Evolutionary conservation across 208 protist species (phyloP), one percentile per base, ranked within the genome.

Genomic region (Leishmania tarentolae): DNA sequence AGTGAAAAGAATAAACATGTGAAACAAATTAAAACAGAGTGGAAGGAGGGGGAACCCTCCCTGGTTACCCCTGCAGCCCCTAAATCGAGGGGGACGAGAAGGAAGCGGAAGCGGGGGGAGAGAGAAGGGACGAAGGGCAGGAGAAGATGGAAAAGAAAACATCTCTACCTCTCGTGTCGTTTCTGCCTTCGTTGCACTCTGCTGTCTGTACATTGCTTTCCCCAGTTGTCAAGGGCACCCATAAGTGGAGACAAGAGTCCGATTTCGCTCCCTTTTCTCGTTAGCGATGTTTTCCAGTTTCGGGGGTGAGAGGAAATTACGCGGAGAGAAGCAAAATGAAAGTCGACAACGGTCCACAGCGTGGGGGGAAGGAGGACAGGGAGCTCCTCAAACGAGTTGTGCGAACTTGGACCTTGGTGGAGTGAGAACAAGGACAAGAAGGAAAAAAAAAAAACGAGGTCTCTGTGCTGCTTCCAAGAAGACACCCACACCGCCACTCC

Each of bases 101-200:
- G 24, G n/a, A 47, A 31, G 37, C 37, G 46, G 21, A 53, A 17
- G 21, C 15, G 50, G 50, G 1, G 15, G 5, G 50, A 53, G 70
- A 17, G 40, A 5, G 21, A 44, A 17, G 7, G 8, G 59, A 71
- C 7, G 19, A 37, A 68, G 35, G 47, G 0, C 4, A 69, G 31
- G 63, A 69, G 6, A 17, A 69, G 59, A 59, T n/a, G 50, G 50
- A 76, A 76, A 42, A 61, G 56, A 24, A 61, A 61, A 31, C 56
- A 7, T 31, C 56, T 13, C 56, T 24, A 61, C 56, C 24, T 61
- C 28, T 4, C 24, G 28, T 31, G 4, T 24, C 8, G 0, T 24
- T 31, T 31, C 56, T 3, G 24, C 56, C 56, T 61, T 61, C 56
- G 7, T 61, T 61, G 50, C 50, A 5, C 28, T 61, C 24, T 61